phyloP scores from a whole-genome alignment of 23 red algal species.

The Gracilaria vermiculophylla region DNA sequence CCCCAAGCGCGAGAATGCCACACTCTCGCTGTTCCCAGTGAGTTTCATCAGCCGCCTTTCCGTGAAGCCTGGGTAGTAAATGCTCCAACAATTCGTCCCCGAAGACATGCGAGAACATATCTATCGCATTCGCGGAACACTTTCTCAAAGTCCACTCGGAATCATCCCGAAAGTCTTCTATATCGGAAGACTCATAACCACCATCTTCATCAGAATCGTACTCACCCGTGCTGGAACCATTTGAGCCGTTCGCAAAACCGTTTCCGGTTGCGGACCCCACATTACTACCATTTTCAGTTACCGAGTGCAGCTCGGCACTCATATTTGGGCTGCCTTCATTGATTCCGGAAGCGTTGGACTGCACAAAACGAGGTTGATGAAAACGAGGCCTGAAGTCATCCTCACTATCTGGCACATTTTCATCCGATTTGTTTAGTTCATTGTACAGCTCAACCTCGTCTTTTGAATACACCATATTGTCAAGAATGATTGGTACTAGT shows the following conservation, averaged over 20 bases:
- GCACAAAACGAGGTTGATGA: slow-evolving; percentile 60
- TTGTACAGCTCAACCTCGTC: slow-evolving; percentile 57
- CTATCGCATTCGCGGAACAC: slow-evolving; percentile 73
- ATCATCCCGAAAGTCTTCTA: slow-evolving; percentile 46
- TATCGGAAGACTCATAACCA: slow-evolving; percentile 40
- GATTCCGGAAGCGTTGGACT: slow-evolving; percentile 7
- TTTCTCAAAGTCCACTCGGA: slow-evolving; percentile 81
- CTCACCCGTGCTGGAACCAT: slow-evolving; percentile 29
- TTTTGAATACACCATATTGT: slow-evolving; percentile 82
- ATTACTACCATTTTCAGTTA: slow-evolving; percentile 3
- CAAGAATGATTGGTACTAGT: slow-evolving; percentile 71
- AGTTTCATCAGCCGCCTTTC: slow-evolving; percentile 28
- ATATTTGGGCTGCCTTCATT: background rate
- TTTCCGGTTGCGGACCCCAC: slow-evolving; percentile 1
- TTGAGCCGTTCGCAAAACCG: slow-evolving; percentile 32
- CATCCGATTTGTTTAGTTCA: slow-evolving; percentile 51
- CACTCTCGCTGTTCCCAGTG: slow-evolving; percentile 82
- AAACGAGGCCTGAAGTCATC: slow-evolving; percentile 81
- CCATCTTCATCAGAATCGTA: slow-evolving; percentile 69
- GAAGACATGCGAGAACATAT: slow-evolving; percentile 69
- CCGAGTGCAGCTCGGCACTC: background rate
- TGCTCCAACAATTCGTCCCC: slow-evolving; percentile 66
- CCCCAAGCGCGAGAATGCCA: slow-evolving; percentile 84
- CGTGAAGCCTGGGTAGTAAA: slow-evolving; percentile 60
- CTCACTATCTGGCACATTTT: slow-evolving; percentile 76